These are phyloP conservation scores for Martiniozyma asiatica DNA, from an alignment of 1,139 yeast genomes.

Conservation along the genomic window DNA sequence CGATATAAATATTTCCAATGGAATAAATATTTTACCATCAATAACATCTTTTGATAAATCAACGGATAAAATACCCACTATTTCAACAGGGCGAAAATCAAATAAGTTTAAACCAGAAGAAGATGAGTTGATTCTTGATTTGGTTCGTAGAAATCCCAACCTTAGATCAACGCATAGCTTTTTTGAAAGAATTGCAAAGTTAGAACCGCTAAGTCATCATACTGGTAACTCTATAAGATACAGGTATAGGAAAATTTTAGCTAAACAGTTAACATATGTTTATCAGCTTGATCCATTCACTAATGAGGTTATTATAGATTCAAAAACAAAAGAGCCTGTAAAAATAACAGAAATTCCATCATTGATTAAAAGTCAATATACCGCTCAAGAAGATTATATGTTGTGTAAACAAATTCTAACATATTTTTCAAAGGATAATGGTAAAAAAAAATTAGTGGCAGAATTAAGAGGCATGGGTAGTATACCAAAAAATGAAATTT, in stretches of 20 bases:
- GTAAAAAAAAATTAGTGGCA: conserved; percentile 20
- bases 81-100: conserved; percentile 15
- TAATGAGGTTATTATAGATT: conserved; percentile 42
- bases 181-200: conserved; percentile 44
- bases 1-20: no score
- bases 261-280: conserved; percentile 39
- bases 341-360: conserved; percentile 34
- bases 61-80: no score
- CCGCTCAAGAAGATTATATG: conserved; percentile 55
- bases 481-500: no score
- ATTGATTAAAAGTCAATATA: conserved; percentile 49
- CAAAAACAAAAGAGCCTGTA: conserved; percentile 29
- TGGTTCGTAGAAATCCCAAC: conserved; percentile 53
- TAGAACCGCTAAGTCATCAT: conserved; percentile 41
- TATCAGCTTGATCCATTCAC: conserved; percentile 41
- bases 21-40: no score
- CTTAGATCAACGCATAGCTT: conserved; percentile 56
- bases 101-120: conserved; percentile 43
- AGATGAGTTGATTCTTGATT: conserved; percentile 53
- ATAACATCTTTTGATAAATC: no score
- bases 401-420: conserved; percentile 32
- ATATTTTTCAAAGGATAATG: conserved; percentile 14
- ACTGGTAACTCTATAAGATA: conserved; percentile 67
- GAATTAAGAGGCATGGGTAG: no score
- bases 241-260: conserved; percentile 50